Base-by-base conservation (phyloP, 1,284 basidiomycete species). In the Phenoliferia sp. region DNA sequence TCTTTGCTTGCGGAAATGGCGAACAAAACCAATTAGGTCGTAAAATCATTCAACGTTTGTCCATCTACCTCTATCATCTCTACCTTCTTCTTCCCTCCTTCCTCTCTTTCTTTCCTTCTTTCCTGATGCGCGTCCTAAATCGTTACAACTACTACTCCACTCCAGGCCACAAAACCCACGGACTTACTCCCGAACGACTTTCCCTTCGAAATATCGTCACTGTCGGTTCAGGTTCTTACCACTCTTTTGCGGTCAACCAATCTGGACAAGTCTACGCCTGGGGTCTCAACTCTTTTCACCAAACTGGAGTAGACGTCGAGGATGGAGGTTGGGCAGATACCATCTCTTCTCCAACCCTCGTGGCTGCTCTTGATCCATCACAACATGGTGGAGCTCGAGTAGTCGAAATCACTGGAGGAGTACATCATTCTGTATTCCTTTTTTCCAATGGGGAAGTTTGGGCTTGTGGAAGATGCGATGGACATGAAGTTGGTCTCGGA, bases 231-330 rank as follows among this genome's bases (percentile, higher is more conserved):
- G 93, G 94, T 12, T 84, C 85, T 55, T 90, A 88, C 79, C 89
- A 92, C 78, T 93, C 91, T 0, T 96, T 95, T 75, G 94, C 93
- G 3, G 87, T 96, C 69, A 88, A 93, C 78, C 85, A 88, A 70
- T 81, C 83, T 29, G 94, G 92, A 48, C 85, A 85, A 60, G 89
- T 94, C 3, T 95, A 87, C 84, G 91, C 87, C 3, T 97, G 94
- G 94, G 94, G 94, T 31, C 82, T 94, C 69, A 96, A 97, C 80
- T 88, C 84, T 50, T 85, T 85, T 78, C 84, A 85, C 34, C 89
- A 91, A 78, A 85, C 85, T 0, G 89, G 88, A 39, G 82, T 86
- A 10, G 77, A 77, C 9, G 83, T 82, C 29, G 76, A 80, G 39
- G 79, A 83, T 26, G 82, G 82, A 34, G 78, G 80, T 5, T 77